phyloP scores from a whole-genome alignment of 257 asterid species.

The Linderniella brevidens region DNA sequence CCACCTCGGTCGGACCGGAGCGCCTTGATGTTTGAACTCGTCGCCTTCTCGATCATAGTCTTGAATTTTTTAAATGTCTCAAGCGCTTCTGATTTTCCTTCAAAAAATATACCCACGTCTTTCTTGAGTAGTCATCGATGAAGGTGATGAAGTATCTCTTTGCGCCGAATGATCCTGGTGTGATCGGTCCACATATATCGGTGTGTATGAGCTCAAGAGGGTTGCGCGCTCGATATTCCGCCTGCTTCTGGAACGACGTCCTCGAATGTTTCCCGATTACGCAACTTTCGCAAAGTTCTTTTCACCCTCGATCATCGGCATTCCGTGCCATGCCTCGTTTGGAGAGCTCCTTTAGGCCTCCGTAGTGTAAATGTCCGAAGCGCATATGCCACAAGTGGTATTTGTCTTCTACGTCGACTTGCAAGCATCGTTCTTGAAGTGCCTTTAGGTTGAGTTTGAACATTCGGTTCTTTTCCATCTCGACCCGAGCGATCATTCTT shows the following conservation, averaged over 20 bases:
- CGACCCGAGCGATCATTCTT: not conserved
- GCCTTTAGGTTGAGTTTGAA: not conserved
- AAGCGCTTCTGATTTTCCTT: no score
- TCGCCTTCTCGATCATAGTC: no score
- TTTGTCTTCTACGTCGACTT: not conserved
- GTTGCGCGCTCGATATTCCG: not conserved
- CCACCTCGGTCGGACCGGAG: no score
- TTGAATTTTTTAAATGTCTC: no score
- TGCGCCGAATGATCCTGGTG: not conserved
- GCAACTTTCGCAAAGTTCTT: no score
- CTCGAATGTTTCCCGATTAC: no score
- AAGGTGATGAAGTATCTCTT: slow-evolving; percentile 1
- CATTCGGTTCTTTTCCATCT: not conserved
- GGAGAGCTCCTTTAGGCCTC: no score
- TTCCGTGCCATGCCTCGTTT: no score
- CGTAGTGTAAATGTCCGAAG: not conserved
- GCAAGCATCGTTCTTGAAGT: not conserved
- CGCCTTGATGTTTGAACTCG: no score
- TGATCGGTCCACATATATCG: not conserved
- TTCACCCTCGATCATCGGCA: no score
- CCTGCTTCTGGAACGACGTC: not conserved
- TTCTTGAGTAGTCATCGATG: slow-evolving; percentile 6
- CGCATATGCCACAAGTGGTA: not conserved
- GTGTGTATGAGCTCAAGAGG: not conserved
- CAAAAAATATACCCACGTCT: slow-evolving; percentile 1